A percentile compares a stretch with the other conserved stretches of the same genome.
These are phyloP conservation scores for Huntiella moniliformis DNA, from an alignment of 2,329 filamentous ascomycete genomes.

Conservation along the genomic window DNA sequence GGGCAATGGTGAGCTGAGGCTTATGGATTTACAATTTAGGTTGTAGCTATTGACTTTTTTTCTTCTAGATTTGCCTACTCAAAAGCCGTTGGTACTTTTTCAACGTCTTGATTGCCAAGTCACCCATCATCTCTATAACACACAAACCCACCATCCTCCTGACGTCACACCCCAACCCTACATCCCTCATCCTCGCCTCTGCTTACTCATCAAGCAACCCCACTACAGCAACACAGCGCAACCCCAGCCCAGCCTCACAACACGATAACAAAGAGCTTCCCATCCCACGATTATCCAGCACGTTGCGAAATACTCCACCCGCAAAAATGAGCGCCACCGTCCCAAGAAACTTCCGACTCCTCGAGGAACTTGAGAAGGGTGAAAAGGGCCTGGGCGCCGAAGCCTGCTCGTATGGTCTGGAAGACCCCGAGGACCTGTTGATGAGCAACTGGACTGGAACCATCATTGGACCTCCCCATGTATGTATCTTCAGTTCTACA, in stretches of 20 bases:
- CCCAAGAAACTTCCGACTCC: conserved; percentile 84
- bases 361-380: conserved; percentile 96
- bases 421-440: conserved; percentile 80
- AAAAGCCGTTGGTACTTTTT: background rate
- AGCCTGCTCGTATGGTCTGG: conserved; percentile 90
- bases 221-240: too few species aligned
- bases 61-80: background rate
- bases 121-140: too few species aligned
- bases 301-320: conserved; percentile 1
- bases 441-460: conserved; percentile 99
- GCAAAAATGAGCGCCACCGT: conserved; percentile 38
- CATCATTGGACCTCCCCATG: conserved; percentile 88
- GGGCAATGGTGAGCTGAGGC: background rate
- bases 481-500: conserved; percentile 29
- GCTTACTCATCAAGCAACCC: too few species aligned
- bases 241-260: background rate
- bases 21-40: background rate
- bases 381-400: conserved; percentile 95
- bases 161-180: too few species aligned
- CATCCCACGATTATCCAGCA: background rate
- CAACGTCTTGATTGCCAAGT: too few species aligned
- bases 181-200: background rate
- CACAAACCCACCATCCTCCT: too few species aligned
- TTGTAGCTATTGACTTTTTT: background rate
- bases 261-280: background rate